phyloP scores from a whole-genome alignment of 2,329 filamentous ascomycete species.

The Fusarium sp. region DNA sequence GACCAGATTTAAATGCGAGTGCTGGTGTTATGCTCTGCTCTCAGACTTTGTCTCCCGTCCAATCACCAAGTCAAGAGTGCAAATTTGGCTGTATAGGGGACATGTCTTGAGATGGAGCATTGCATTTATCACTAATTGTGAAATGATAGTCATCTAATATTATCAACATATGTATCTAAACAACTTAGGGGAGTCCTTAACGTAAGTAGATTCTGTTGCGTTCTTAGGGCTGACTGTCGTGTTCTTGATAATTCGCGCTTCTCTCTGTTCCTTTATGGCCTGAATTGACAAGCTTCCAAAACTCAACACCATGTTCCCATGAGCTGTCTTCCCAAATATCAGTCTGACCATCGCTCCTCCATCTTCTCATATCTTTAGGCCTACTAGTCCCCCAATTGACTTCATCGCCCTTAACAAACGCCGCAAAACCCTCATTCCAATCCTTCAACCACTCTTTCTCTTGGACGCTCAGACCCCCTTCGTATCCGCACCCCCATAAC shows the following conservation, averaged over 20 bases:
- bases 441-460: neutral
- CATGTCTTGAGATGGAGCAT: rapidly evolving
- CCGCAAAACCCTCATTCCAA: neutral
- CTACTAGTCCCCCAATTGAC: neutral
- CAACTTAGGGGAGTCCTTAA: rapidly evolving
- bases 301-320: neutral
- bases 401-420: neutral
- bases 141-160: neutral
- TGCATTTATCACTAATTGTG: rapidly evolving
- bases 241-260: too few relatives aligned
- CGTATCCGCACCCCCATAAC: neutral
- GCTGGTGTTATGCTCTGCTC: neutral
- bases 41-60: neutral
- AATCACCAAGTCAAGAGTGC: neutral
- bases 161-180: neutral
- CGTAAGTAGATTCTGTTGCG: rapidly evolving
- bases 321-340: neutral
- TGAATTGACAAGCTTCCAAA: neutral
- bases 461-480: rapidly evolving
- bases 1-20: too few relatives aligned
- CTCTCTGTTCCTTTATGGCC: rapidly evolving
- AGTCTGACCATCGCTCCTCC: neutral
- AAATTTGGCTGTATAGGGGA: too few relatives aligned
- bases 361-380: neutral
- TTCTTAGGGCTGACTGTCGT: rapidly evolving